Base-by-base conservation (phyloP, 345 rosid genomes). In the Cardamine occulta region DNA sequence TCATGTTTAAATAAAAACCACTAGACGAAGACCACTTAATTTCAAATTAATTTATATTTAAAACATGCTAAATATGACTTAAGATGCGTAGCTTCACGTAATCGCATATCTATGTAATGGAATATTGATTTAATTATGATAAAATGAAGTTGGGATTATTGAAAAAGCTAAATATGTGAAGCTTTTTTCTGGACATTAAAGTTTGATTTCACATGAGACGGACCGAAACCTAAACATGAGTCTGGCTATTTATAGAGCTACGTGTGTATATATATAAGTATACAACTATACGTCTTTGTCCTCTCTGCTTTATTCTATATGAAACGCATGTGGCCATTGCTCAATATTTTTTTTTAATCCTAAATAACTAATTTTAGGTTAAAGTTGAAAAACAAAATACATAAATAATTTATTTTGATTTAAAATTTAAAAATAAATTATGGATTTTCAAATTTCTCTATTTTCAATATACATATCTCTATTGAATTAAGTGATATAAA, bases 191-290 rank as follows among this genome's bases (percentile, higher is more conserved):
- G 31, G 66, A 45, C 45, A 63, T 12, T 71, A 70, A 77, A 77
- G 72, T 63, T 64, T 64, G 76, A 71, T 45, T 78, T 78, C 81
- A 78, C 77, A 77, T 77, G 67, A 45, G 35, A 31, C 32, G 32
- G 7, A 63, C 76, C 79, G 39, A 56, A 21, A 72, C 80, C 70
- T 34, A 23, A 58, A 70, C 42, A 76, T 55, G 47, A 53, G 24
- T 34, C 49, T 69, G 59, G 64, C 61, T 35, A 35, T 18, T 12
- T 35, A 34, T 39, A 69, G 62, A 76, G 80, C 24, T 40, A 29
- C 29, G 12, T 31, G 39, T 67, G 1, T 21, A 21, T 26, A 21
- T 49, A 24, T n/a, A 24, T 23, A 19, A 59, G n/a, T 70, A 58
- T 40, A 8, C 12, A 53, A 18, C 10, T 15, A 29, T 29, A 51